Evolutionary conservation across 495 filamentous ascomycete genomes (phyloP).

Genomic region (Neurospora tetraspora): DNA sequence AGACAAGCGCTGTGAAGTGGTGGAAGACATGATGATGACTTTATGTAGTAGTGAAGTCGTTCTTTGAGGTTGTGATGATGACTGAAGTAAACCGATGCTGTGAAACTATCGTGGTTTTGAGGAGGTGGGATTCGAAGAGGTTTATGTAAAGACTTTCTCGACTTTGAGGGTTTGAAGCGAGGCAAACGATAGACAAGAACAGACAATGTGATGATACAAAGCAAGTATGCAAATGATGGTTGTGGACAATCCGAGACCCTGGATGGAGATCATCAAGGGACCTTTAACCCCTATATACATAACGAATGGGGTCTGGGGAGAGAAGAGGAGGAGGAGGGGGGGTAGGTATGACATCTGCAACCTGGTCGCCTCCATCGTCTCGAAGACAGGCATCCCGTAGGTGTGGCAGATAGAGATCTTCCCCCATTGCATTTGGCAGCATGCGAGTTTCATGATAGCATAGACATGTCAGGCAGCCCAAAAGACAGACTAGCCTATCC

Average conservation of each 20-base stretch:
- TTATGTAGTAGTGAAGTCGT: neutral
- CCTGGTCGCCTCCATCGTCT: neutral
- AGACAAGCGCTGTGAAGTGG: neutral
- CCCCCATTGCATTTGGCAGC: neutral
- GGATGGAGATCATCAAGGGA: constrained; percentile 4
- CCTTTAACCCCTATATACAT: neutral
- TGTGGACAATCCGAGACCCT: constrained; percentile 1
- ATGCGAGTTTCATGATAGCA: neutral
- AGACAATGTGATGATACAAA: constrained; percentile 2
- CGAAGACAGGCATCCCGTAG: neutral
- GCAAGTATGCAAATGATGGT: constrained; percentile 1
- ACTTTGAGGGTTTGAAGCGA: neutral
- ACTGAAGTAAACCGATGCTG: neutral
- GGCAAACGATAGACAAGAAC: neutral
- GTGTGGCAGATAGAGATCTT: neutral
- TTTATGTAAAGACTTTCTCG: neutral
- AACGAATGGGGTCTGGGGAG: neutral
- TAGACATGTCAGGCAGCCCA: neutral
- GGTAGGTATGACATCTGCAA: neutral
- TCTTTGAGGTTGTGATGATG: neutral
- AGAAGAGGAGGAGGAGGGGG: neutral
- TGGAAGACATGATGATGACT: neutral
- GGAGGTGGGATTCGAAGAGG: neutral
- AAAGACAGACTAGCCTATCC: neutral
- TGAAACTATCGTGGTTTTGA: neutral